Base-by-base conservation (phyloP, 2,329 filamentous ascomycete genomes). In the Talaromyces sp. region DNA sequence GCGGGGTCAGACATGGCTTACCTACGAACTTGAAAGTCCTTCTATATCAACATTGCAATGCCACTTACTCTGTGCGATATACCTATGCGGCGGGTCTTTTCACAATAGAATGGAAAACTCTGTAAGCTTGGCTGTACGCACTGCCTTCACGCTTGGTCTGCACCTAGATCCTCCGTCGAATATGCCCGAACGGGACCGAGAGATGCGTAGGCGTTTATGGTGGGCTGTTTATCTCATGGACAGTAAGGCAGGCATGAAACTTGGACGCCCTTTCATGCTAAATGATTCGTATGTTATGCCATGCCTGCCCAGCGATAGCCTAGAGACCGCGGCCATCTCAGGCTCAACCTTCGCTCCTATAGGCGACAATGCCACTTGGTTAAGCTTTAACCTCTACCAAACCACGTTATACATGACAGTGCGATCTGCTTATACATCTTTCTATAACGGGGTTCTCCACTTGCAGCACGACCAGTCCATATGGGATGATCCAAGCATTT, bases 311-410 rank as follows among this genome's bases (percentile, higher is more conserved):
- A 22, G 31, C 35, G 64, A 66, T 27, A 49, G n/a, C 37, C 41
- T 58, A n/a, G 50, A 62, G 19, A n/a, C 60, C 11, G 35, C 64
- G 6, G 19, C 25, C 3, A n/a, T 59, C 15, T 66, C 59, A 6
- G 59, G 64, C 15, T 64, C 62, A 3, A 64, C 54, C 4, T 64
- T 64, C 39, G 54, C 62, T n/a, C 62, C 62, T 39, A 64, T 64
- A 41, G 62, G 62, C 22, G 43, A 39, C 8, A 60, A 41, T n/a
- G 27, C 43, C 35, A 64, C 62, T 27, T 64, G 62, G 62, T 33
- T 64, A 8, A 60, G 62, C 56, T 64, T 59, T n/a, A 49, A 64
- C n/a, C n/a, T 64, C 22, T 41, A 60, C 19, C 27, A 59, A 13
- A 60, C 56, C 25, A 64, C 37, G 19, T 35, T 64, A 22, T 60